Evolutionary conservation across 306 rosid species (phyloP), one percentile per base, ranked within the genome.

Genomic region (Boehmeria nivea): DNA sequence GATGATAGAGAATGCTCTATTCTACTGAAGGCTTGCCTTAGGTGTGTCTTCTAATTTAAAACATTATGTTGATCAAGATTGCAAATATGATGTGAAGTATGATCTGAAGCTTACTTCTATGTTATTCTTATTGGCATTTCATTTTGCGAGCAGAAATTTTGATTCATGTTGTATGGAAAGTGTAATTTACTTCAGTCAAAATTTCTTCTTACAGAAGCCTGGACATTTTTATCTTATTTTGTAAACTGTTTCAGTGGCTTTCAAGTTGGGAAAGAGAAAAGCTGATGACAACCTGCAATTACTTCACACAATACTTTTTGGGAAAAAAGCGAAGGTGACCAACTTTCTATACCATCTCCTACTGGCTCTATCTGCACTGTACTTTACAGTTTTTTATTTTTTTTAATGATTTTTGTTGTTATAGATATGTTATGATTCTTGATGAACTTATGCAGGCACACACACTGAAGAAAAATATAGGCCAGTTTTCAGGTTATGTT

Each of bases 231-330:
- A 67, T 68, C 70, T 80, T 56, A 72, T 59, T 12, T 55, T 65
- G 43, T 53, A 26, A 80, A 68, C 50, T 82, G 57, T 75, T 85
- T 70, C 83, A 93, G 99, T 93, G 81, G 86, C 95, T 52, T 93
- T 79, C 86, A 93, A 88, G 78, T 64, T 93, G 71, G 82, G 94
- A 0, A 93, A 93, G 94, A 81, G 99, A 77, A 88, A 88, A 74
- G 68, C 84, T 22, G 96, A 93, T 70, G 96, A 93, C 55, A 88
- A 76, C 67, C 84, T 93, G 60, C 96, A 93, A 16, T 43, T 81
- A 12, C 88, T 93, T 62, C 99, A 93, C 68, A 69, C 65, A 15
- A 65, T 93, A 66, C 90, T 93, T 60, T 93, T 83, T 45, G 96
- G 94, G 27, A 93, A 85, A 75, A 88, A 66, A 69, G 75, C 94